Evolutionary conservation across 106 monocot species (phyloP), one percentile per base, ranked within the genome.

Genomic region (Acorus calamus): DNA sequence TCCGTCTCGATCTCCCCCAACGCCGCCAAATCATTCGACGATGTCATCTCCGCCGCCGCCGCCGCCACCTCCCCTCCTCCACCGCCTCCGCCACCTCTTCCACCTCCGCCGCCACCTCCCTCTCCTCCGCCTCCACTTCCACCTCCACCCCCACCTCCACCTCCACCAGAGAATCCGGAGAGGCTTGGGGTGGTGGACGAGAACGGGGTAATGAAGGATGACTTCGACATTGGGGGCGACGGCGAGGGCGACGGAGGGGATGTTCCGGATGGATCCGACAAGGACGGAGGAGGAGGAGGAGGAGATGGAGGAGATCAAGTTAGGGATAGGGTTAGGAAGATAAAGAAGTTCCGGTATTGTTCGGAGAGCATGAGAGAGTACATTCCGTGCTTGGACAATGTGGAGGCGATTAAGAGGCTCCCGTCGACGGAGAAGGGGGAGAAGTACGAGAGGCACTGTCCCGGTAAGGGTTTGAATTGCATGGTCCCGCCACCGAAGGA

Each of bases 321-420:
- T 11, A 53, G 50, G 11, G 63, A 2, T 50, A 69, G 64, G 69
- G 57, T 69, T 10, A 76, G 14, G 58, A 28, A 28, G 28, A 47
- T 89, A 6, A 57, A 57, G 68, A 89, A 71, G 78, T 93, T 83
- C 49, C 47, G 56, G 57, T 3, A 79, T 6, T 94, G 93, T 60
- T 75, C 76, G 14, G 69, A 71, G 66, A 65, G 71, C 3, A 79
- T 77, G 86, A 79, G 74, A 54, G 93, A 94, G 79, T 89, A 82
- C 53, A 89, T 94, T 49, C 93, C 93, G 41, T 94, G 93, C 52
- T 66, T 94, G 89, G 93, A 94, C 53, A 89, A 94, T 51, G 74
- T 42, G 59, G 89, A 79, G 75, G 84, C 49, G 13, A 86, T 94
- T 44, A 65, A 56, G 43, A 81, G 71, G 73, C 83, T 94, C 11